A percentile compares a stretch with the other conserved stretches of the same genome.
phyloP scores from a whole-genome alignment of 2,329 filamentous ascomycete genomes.

The Acrocalymma vagum region DNA sequence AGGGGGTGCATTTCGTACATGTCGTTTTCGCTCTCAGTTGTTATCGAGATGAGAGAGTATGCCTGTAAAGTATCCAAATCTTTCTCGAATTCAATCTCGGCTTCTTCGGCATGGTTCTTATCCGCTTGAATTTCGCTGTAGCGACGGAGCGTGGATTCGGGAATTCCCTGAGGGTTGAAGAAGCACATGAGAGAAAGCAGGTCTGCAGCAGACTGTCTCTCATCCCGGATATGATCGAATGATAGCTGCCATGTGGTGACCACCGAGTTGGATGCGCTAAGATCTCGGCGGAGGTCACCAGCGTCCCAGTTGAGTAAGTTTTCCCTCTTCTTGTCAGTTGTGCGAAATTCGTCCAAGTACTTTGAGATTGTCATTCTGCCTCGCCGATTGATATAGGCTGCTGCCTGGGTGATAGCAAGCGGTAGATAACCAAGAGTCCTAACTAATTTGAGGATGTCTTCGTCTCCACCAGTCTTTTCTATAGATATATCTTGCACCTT shows the following conservation, averaged over 20 bases:
- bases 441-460: too few relatives aligned
- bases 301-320: constrained; percentile 25
- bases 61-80: constrained; percentile 16
- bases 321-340: constrained; percentile 35
- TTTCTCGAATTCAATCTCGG: constrained; percentile 10
- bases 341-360: constrained; percentile 51
- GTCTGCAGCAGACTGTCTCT: constrained; percentile 44
- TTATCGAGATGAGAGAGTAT: constrained; percentile 16
- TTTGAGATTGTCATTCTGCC: constrained; percentile 11
- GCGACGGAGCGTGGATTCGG: constrained; percentile 37
- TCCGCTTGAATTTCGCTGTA: too few relatives aligned
- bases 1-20: constrained; percentile 17
- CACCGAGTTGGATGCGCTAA: constrained; percentile 42
- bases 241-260: constrained; percentile 42
- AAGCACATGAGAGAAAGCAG: constrained; percentile 57
- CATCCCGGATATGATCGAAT: constrained; percentile 40
- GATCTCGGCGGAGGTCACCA: constrained; percentile 41
- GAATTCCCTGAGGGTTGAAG: constrained; percentile 54
- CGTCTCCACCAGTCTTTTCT: constrained; percentile 4
- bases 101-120: constrained; percentile 4
- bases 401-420: constrained; percentile 42
- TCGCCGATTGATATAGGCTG: constrained; percentile 36
- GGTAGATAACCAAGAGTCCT: constrained; percentile 39
- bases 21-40: constrained; percentile 1
- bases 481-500: constrained; percentile 8